Percentiles rank a stretch among this genome's conserved stretches.
phyloP scores from a whole-genome alignment of 2,329 filamentous ascomycete species.

The Anthostomella pinea region DNA sequence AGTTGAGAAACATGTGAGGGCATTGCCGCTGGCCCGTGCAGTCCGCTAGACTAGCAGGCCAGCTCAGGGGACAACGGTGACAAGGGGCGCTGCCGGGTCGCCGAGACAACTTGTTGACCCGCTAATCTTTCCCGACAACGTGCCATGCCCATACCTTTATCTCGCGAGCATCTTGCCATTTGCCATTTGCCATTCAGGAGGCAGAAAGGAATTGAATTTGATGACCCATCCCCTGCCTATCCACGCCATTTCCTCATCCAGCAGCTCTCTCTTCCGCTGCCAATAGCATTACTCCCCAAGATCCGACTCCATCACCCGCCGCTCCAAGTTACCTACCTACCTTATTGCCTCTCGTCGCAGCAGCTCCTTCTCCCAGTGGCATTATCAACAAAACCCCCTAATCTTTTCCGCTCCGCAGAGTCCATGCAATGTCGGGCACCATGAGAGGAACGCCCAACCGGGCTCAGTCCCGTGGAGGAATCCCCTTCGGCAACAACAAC shows the following conservation, averaged over 20 bases:
- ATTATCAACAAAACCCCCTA: slow-evolving; percentile 13
- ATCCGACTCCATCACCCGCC: neutral
- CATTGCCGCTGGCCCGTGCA: neutral
- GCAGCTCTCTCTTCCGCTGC: too few relatives aligned
- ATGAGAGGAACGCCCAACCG: slow-evolving; percentile 68
- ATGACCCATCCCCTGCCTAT: neutral
- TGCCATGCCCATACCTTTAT: too few relatives aligned
- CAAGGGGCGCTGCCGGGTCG: too few relatives aligned
- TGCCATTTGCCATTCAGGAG: neutral
- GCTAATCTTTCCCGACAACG: slow-evolving; percentile 1
- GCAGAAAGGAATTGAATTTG: neutral
- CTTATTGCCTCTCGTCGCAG: neutral
- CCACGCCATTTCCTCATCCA: too few relatives aligned
- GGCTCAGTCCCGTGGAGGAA: slow-evolving; percentile 52
- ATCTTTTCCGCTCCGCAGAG: slow-evolving; percentile 20
- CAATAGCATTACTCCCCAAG: too few relatives aligned
- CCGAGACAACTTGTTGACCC: neutral
- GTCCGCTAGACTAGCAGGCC: slow-evolving; percentile 6
- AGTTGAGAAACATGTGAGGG: neutral
- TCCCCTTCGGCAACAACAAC: too few relatives aligned
- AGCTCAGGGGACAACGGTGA: too few relatives aligned
- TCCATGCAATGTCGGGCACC: slow-evolving; percentile 55
- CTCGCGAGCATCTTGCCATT: too few relatives aligned
- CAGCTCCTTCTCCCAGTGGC: neutral
- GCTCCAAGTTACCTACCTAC: neutral